Conservation (phyloP, 768 basidiomycete species). For the Coprinopsis sp. region DNA sequence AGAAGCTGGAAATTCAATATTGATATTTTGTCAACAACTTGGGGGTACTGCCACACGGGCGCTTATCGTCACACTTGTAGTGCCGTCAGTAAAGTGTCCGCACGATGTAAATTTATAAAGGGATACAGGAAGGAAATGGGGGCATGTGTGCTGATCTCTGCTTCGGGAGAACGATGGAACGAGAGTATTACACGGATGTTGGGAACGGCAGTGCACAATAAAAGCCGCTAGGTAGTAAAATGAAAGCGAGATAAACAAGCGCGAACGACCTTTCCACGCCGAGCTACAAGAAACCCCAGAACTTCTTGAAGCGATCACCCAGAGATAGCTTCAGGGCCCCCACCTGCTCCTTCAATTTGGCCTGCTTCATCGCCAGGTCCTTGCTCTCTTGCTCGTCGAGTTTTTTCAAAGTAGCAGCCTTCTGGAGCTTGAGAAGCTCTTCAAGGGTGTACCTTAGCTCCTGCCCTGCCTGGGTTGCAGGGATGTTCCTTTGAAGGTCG, state of each 20-base stretch:
- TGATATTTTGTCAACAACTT: too few species aligned
- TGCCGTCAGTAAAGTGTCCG: too few species aligned
- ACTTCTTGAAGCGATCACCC: background rate
- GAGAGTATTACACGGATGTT: too few species aligned
- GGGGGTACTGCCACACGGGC: too few species aligned
- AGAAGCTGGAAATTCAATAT: too few species aligned
- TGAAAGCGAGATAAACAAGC: background rate
- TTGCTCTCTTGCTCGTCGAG: background rate
- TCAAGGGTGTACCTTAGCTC: background rate
- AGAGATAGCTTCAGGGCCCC: background rate
- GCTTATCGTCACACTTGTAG: too few species aligned
- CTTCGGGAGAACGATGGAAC: too few species aligned
- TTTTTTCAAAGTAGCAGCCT: background rate
- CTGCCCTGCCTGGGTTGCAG: background rate
- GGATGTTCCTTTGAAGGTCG: background rate
- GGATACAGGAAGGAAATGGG: too few species aligned
- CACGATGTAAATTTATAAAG: too few species aligned
- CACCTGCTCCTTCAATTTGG: background rate
- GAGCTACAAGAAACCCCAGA: background rate
- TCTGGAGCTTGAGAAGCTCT: constrained; percentile 1
- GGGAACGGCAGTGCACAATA: too few species aligned
- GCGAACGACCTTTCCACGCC: too few species aligned
- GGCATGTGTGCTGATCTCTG: too few species aligned
- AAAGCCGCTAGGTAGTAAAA: background rate
- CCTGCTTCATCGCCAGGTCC: background rate